phyloP scores from a whole-genome alignment of 192 early-diverging fungal species.

The Backusella sp. region DNA sequence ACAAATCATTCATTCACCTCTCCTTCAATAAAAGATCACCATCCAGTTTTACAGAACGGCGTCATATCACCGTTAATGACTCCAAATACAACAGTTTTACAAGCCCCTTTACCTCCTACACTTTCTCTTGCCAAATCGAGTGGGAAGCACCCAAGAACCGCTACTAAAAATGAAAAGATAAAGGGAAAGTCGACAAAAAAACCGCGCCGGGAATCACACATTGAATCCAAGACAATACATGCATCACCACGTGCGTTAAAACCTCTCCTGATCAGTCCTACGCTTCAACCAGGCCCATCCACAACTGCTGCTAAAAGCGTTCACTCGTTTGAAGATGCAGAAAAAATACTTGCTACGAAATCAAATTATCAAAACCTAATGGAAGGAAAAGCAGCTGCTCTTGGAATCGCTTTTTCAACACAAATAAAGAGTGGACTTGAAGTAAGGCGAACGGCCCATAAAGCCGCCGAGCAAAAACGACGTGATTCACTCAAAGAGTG shows the following conservation, averaged over 20 bases:
- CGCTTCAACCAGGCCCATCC: constrained; percentile 36
- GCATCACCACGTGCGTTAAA: constrained; percentile 32
- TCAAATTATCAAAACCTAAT: constrained; percentile 86
- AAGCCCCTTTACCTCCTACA: neutral
- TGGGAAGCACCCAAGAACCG: neutral
- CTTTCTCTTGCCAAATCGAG: neutral
- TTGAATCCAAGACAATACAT: constrained; percentile 4
- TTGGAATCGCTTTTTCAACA: constrained; percentile 73
- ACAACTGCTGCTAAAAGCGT: neutral
- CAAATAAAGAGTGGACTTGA: constrained; percentile 81
- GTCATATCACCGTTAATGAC: neutral
- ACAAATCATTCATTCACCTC: neutral
- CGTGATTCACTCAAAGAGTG: constrained; percentile 89
- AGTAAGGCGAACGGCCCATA: constrained; percentile 84
- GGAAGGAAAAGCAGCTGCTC: constrained; percentile 78
- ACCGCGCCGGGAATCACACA: constrained; percentile 6
- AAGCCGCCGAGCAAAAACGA: constrained; percentile 95
- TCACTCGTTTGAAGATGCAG: constrained; percentile 25
- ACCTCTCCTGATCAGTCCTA: constrained; percentile 45
- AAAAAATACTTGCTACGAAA: constrained; percentile 47
- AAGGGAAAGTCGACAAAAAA: neutral
- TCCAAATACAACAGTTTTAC: neutral
- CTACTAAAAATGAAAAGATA: neutral
- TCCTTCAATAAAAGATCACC: neutral
- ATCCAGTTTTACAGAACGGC: neutral